phyloP scores from a whole-genome alignment of 179 eudicot species.

The Patellifolia procumbens region DNA sequence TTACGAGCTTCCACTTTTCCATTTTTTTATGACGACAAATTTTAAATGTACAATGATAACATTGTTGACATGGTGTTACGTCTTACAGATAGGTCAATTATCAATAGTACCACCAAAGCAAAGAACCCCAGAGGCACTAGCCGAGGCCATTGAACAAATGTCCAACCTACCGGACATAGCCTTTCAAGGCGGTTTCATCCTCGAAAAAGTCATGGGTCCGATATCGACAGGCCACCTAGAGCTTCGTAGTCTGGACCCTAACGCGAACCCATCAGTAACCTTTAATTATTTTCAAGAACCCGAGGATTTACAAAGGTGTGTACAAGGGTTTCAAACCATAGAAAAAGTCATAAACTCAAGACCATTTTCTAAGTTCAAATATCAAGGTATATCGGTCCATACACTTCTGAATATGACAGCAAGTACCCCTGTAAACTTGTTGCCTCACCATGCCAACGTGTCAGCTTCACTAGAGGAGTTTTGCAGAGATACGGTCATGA shows the following conservation, averaged over 20 bases:
- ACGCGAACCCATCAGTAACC: slow-evolving; percentile 71
- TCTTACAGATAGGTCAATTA: slow-evolving; percentile 74
- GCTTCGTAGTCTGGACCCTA: slow-evolving; percentile 48
- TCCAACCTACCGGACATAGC: slow-evolving; percentile 41
- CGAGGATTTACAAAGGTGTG: slow-evolving; percentile 61
- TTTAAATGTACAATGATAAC: too few species aligned
- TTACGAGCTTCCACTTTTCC: too few species aligned
- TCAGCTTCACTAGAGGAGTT: slow-evolving; percentile 64
- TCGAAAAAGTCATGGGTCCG: slow-evolving; percentile 72
- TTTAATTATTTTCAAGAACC: slow-evolving; percentile 87
- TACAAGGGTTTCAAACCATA: slow-evolving; percentile 55
- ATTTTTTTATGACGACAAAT: too few species aligned
- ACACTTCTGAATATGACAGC: slow-evolving; percentile 61
- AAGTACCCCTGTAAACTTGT: slow-evolving; percentile 48
- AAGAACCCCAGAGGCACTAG: slow-evolving; percentile 74
- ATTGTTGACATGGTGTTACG: neutral
- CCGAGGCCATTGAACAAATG: slow-evolving; percentile 59
- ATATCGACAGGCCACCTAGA: slow-evolving; percentile 67
- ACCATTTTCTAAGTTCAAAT: slow-evolving; percentile 53
- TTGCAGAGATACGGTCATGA: slow-evolving; percentile 84
- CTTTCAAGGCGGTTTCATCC: slow-evolving; percentile 68
- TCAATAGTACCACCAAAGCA: slow-evolving; percentile 73
- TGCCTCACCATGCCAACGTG: slow-evolving; percentile 57
- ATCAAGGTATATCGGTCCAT: slow-evolving; percentile 32
- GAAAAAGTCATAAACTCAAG: slow-evolving; percentile 53